Percentiles rank a stretch among this genome's conserved stretches.
phyloP scores from a whole-genome alignment of 805 yeast genomes.

The baker's yeast (Saccharomyces cerevisiae) region DNA sequence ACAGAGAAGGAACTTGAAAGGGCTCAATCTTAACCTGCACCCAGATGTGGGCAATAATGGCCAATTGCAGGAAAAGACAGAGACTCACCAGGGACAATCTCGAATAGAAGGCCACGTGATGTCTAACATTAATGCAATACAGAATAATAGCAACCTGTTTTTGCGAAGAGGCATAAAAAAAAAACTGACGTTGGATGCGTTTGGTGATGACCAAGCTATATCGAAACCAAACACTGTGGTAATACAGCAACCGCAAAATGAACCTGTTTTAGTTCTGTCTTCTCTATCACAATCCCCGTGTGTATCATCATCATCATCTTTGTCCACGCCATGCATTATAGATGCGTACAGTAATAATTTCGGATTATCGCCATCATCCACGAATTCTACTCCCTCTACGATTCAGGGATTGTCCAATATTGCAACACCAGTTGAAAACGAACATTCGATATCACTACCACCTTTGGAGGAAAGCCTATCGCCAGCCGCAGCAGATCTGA shows the following conservation, averaged over 20 bases:
- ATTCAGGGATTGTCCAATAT: not conserved
- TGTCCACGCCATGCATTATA: not conserved
- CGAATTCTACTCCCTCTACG: not conserved
- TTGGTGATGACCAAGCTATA: not conserved
- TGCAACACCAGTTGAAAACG: not conserved
- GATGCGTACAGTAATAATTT: not conserved
- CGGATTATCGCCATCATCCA: not conserved
- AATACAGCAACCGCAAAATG: not conserved
- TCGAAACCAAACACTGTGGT: not conserved
- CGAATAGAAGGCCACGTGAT: not conserved
- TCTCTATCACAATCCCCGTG: not conserved
- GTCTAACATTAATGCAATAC: not conserved
- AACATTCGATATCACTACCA: conserved; percentile 2
- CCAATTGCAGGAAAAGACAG: not conserved
- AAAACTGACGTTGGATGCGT: conserved; percentile 7
- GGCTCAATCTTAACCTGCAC: not conserved
- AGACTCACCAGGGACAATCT: not conserved
- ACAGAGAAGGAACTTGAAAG: conserved; percentile 50
- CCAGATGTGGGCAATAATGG: conserved; percentile 2
- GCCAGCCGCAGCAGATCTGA: conserved; percentile 8
- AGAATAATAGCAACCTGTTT: conserved; percentile 6
- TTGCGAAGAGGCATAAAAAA: conserved; percentile 21
- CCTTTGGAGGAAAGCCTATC: conserved; percentile 11
- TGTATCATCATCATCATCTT: not conserved
- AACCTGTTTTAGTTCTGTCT: not conserved